Evolutionary conservation across 2,329 filamentous ascomycete genomes (phyloP), one percentile per base, ranked within the genome.

Genomic region (Colletotrichum brevisporum): DNA sequence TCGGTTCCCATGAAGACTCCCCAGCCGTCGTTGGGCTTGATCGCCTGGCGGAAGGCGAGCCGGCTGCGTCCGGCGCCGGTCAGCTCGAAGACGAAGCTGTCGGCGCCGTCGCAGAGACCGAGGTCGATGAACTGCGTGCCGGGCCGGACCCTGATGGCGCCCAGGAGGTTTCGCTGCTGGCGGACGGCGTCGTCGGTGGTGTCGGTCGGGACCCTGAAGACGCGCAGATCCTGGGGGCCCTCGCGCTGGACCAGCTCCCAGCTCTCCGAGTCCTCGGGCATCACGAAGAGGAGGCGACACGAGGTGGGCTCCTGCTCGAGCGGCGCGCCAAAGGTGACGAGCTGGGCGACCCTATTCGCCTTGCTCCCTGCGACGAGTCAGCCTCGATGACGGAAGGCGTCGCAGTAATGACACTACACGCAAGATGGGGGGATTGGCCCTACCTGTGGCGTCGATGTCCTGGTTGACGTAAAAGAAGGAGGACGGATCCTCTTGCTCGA

Each of bases 401-500:
- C 12, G 16, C 12, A 21, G 16, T 18, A 18, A 12, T 12, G 5
- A 31, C 6, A 39, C 31, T 4, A 43, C 1, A 26, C 5, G 12
- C 2, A 31, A 21, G 6, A 27, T 10, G 31, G 8, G 31, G 31
- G 31, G 6, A 10, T 9, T 36, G 8, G 9, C 31, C 53, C 21
- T 58, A 70, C 67, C 67, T 43, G 67, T 48, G 47, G 67, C 67
- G 53, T 68, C 67, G 31, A 68, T 68, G 26, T 70, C 67, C 27
- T 70, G 67, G 41, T 70, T 70, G 52, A 70, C 67, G 63, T 70
- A 70, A 52, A 70, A 70, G n/a, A 70, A 70, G n/a, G 63, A 53
- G 16, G 63, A 68, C 47, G 67, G 67, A 24, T 70, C 67, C 27
- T 67, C 67, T 45, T 63, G 67, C 47, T 68, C 67, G 50, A 70